Conservation (phyloP, 2,329 filamentous ascomycete genomes). For the Pseudopyrenochaeta lycopersici region DNA sequence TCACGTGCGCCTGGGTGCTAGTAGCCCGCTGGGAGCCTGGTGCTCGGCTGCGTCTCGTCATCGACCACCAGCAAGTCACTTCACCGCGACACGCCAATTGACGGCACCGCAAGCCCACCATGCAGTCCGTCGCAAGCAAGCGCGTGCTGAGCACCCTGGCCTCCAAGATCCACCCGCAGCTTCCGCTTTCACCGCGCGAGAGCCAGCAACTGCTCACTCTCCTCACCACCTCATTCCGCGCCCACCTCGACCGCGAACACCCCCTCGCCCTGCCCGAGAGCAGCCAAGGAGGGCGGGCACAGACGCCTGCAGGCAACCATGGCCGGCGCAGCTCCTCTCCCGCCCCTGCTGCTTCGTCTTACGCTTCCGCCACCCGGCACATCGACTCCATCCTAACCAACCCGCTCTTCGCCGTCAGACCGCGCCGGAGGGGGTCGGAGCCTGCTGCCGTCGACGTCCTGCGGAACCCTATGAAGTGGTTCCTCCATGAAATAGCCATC, state of each 20-base stretch:
- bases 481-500: conserved; percentile 50
- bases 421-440: conserved; percentile 35
- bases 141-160: conserved; percentile 53
- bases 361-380: conserved; percentile 54
- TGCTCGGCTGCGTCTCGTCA: conserved; percentile 12
- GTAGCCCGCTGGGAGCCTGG: neutral
- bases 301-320: conserved; percentile 9
- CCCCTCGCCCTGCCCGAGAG: conserved; percentile 40
- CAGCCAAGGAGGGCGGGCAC: neutral
- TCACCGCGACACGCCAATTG: neutral
- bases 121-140: conserved; percentile 61
- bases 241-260: conserved; percentile 69
- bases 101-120: conserved; percentile 34
- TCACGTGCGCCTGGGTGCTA: neutral
- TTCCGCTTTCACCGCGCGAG: conserved; percentile 65
- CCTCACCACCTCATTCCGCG: conserved; percentile 70
- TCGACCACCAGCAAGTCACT: conserved; percentile 2
- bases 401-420: conserved; percentile 56
- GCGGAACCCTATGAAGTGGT: conserved; percentile 52
- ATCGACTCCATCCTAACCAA: conserved; percentile 61
- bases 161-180: conserved; percentile 62
- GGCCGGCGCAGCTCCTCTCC: conserved; percentile 15
- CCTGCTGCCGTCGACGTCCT: conserved; percentile 33
- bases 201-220: conserved; percentile 67
- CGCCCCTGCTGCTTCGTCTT: conserved; percentile 42